phyloP scores from a whole-genome alignment of 768 basidiomycete species.

The Podaxis mareebaensis region DNA sequence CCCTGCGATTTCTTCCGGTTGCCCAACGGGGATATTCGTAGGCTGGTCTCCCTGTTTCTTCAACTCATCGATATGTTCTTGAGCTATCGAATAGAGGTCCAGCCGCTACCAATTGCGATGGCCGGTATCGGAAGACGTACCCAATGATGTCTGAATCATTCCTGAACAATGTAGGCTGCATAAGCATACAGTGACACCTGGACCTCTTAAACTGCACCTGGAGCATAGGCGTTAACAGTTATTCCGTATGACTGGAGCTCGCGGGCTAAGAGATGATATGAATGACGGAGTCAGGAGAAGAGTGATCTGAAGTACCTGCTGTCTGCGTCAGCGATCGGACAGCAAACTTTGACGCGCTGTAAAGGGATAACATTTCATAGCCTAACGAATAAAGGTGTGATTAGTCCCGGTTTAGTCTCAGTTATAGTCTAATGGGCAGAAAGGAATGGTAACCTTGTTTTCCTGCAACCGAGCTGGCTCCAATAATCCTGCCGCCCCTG shows the following conservation, averaged over 20 bases:
- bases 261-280: constrained; percentile 24
- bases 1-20: constrained; percentile 19
- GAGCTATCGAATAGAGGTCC: neutral
- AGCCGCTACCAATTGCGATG: neutral
- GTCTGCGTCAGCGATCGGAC: constrained; percentile 40
- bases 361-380: constrained; percentile 20
- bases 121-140: neutral
- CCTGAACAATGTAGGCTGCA: neutral
- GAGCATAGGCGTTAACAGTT: constrained; percentile 44
- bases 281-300: neutral
- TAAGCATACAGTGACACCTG: neutral
- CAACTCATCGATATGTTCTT: neutral
- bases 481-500: constrained; percentile 55
- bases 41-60: neutral
- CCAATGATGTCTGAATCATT: neutral
- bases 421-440: neutral
- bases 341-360: constrained; percentile 39
- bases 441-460: constrained; percentile 24
- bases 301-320: constrained; percentile 28
- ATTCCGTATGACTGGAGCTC: constrained; percentile 39
- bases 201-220: constrained; percentile 23
- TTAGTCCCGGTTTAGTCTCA: neutral
- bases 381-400: neutral
- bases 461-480: constrained; percentile 35
- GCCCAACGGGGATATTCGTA: neutral